A percentile compares a stretch with the other conserved stretches of the same genome.
phyloP scores from a whole-genome alignment of 371 early-diverging fungal genomes.

The Mortierella sp. region DNA sequence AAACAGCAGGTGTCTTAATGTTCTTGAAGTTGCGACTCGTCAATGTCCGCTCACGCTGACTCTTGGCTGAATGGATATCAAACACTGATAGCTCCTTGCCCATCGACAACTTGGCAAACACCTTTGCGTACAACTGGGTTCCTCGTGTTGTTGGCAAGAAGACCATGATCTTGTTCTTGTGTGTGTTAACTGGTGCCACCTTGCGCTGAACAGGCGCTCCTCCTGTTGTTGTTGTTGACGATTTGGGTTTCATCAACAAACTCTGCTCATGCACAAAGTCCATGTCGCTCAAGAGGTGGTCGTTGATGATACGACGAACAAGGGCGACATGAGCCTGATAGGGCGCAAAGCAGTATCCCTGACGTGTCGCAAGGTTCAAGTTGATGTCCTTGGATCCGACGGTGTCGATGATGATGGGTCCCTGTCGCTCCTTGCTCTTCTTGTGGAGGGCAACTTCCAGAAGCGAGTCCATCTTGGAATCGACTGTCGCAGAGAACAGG shows the following conservation, averaged over 20 bases:
- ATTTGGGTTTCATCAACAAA: conserved; percentile 22
- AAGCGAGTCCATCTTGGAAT: conserved; percentile 84
- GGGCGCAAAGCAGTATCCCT: conserved; percentile 81
- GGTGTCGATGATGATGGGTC: conserved; percentile 83
- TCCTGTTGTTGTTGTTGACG: background rate
- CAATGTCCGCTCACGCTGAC: conserved; percentile 78
- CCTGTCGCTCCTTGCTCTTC: conserved; percentile 42
- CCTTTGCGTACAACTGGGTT: conserved; percentile 80
- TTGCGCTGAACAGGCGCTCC: background rate
- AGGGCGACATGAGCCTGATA: conserved; percentile 74
- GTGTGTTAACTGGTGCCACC: background rate
- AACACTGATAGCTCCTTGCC: conserved; percentile 63
- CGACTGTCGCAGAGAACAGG: conserved; percentile 98
- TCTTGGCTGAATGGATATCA: conserved; percentile 87
- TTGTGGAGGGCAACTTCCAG: conserved; percentile 73
- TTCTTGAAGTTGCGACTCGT: conserved; percentile 78
- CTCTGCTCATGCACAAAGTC: conserved; percentile 33
- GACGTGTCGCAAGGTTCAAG: conserved; percentile 80
- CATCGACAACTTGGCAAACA: conserved; percentile 63
- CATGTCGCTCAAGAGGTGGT: conserved; percentile 41
- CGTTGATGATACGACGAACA: conserved; percentile 72
- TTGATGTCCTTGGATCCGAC: conserved; percentile 87
- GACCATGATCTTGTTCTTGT: conserved; percentile 88
- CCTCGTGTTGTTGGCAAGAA: conserved; percentile 90
- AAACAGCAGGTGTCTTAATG: conserved; percentile 65